Conservation (phyloP, 257 asterid species). For the Solanum sparsipilum region DNA sequence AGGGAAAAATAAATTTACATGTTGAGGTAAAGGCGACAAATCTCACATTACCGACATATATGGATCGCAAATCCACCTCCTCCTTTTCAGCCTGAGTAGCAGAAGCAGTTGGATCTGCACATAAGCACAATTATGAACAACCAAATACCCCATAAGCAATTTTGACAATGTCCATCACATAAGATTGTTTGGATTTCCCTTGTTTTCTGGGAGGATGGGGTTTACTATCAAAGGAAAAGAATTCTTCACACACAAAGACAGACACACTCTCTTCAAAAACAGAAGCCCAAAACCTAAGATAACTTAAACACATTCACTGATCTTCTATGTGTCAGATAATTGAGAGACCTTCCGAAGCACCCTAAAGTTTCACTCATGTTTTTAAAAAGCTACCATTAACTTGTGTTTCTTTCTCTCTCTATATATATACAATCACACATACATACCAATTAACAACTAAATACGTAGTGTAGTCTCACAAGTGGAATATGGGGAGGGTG, state of each 20-base stretch:
- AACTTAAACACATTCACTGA: background rate
- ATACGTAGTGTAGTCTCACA: background rate
- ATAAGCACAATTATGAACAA: background rate
- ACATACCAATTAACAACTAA: background rate
- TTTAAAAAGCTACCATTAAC: background rate
- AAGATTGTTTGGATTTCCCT: background rate
- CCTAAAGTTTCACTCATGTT: background rate
- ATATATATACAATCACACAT: background rate
- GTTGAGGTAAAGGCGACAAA: slow-evolving; percentile 14
- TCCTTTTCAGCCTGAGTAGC: slow-evolving; percentile 73
- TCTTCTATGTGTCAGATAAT: background rate
- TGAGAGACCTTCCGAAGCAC: background rate
- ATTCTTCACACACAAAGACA: background rate
- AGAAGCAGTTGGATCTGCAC: slow-evolving; percentile 42
- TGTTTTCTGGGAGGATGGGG: background rate
- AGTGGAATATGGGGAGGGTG: background rate
- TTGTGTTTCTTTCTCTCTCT: background rate
- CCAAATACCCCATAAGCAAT: background rate
- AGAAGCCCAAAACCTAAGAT: background rate
- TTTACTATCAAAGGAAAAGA: background rate
- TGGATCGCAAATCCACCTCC: slow-evolving; percentile 79
- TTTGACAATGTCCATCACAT: background rate
- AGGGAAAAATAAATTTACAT: background rate
- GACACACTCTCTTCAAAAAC: background rate
- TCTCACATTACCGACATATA: slow-evolving; percentile 90